These are phyloP conservation scores for Termitomyces sp. DNA, from an alignment of 768 basidiomycete species.

Conservation along the genomic window DNA sequence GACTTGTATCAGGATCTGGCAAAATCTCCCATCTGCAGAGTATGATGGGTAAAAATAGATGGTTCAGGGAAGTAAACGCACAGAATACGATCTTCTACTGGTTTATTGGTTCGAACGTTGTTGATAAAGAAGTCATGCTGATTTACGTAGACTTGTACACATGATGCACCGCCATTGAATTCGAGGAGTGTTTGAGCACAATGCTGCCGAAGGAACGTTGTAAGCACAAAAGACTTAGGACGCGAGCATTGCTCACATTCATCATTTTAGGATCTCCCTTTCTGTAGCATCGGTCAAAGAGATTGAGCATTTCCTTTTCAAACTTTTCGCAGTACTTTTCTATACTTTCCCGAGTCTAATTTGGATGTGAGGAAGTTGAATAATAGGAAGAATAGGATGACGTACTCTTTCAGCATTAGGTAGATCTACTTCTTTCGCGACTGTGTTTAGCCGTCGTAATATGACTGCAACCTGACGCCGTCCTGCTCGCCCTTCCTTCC, in stretches of 20 bases:
- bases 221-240: background rate
- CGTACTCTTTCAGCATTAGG: conserved; percentile 74
- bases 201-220: conserved; percentile 50
- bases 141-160: conserved; percentile 98
- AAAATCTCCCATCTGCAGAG: conserved; percentile 70
- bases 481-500: conserved; percentile 87
- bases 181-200: conserved; percentile 95
- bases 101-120: conserved; percentile 63
- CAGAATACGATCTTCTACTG: conserved; percentile 52
- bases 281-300: conserved; percentile 94
- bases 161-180: conserved; percentile 96
- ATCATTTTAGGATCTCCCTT: conserved; percentile 99
- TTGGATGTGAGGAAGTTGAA: background rate
- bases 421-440: conserved; percentile 92
- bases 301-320: conserved; percentile 95
- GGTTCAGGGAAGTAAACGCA: conserved; percentile 23
- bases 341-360: conserved; percentile 82
- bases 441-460: conserved; percentile 74
- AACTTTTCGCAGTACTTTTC: conserved; percentile 98
- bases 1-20: conserved; percentile 69
- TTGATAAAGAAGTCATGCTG: conserved; percentile 99
- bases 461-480: conserved; percentile 85
- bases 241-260: conserved; percentile 56
- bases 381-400: background rate
- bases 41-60: background rate